These are phyloP conservation scores for Cystofilobasidium macerans DNA, from an alignment of 768 basidiomycete genomes.

Conservation along the genomic window DNA sequence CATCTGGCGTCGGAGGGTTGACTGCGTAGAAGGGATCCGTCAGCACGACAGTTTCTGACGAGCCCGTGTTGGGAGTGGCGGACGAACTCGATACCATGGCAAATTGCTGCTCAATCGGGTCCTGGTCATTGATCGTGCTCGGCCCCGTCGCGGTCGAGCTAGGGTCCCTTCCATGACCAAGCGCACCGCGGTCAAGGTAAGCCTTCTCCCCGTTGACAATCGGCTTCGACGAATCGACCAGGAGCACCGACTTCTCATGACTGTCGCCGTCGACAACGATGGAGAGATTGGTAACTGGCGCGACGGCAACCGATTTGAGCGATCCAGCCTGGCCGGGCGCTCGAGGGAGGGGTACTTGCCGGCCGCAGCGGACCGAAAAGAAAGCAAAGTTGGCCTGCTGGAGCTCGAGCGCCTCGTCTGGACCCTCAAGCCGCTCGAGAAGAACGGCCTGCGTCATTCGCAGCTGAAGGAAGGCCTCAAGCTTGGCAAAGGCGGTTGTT, in stretches of 20 bases:
- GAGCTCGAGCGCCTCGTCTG: constrained; percentile 65
- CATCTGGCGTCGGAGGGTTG: constrained; percentile 8
- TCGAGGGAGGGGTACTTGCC: constrained; percentile 27
- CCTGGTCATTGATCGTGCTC: background rate
- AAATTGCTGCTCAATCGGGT: background rate
- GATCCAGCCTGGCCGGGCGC: background rate
- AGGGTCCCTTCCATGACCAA: background rate
- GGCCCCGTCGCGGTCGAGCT: background rate
- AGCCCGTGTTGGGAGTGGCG: background rate
- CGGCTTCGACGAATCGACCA: too few species aligned
- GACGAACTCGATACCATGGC: background rate
- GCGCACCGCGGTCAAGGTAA: background rate
- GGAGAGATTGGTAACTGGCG: background rate
- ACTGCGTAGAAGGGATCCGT: background rate
- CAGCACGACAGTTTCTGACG: background rate
- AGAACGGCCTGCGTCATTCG: constrained; percentile 75
- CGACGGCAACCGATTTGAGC: background rate
- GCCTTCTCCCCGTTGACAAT: too few species aligned
- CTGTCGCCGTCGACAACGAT: background rate
- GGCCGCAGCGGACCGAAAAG: constrained; percentile 53
- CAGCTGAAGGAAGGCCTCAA: constrained; percentile 71
- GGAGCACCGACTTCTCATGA: background rate
- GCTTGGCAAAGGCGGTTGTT: constrained; percentile 49
- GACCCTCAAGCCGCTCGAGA: constrained; percentile 69
- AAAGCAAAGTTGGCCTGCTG: constrained; percentile 79